These are phyloP conservation scores for Marasmius fiardii DNA, from an alignment of 1,284 basidiomycete genomes.

Conservation along the genomic window DNA sequence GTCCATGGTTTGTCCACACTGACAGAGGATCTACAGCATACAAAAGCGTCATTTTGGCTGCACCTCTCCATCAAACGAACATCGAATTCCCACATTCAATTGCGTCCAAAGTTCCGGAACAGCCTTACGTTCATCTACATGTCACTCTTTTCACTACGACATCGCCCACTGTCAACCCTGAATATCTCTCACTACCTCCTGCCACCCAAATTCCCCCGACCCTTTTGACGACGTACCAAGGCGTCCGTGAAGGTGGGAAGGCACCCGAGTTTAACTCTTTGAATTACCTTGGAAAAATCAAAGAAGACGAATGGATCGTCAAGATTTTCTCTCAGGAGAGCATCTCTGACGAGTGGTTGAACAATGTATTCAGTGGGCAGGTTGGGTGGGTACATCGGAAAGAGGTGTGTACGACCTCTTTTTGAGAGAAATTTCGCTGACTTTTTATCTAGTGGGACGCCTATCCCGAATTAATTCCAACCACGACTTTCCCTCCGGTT, in stretches of 20 bases:
- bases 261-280: constrained; percentile 87
- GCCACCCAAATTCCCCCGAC: constrained; percentile 53
- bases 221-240: constrained; percentile 73
- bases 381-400: constrained; percentile 86
- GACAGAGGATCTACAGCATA: constrained; percentile 46
- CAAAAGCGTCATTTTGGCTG: constrained; percentile 71
- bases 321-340: constrained; percentile 82
- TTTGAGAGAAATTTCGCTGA: neutral
- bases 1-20: constrained; percentile 48
- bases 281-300: constrained; percentile 74
- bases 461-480: constrained; percentile 72
- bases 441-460: constrained; percentile 64
- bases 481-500: constrained; percentile 67
- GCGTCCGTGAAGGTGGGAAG: constrained; percentile 43
- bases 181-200: constrained; percentile 66
- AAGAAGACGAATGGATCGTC: constrained; percentile 63
- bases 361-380: constrained; percentile 57
- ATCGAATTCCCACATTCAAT: constrained; percentile 52
- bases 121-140: constrained; percentile 82
- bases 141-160: constrained; percentile 88
- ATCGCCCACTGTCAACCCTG: constrained; percentile 54
- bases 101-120: constrained; percentile 51
- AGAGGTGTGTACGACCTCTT: constrained; percentile 48
- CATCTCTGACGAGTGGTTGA: constrained; percentile 69
- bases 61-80: constrained; percentile 65